These are phyloP conservation scores for Sugiyamaella neomexicana DNA, from an alignment of 1,139 yeast species.

Conservation along the genomic window DNA sequence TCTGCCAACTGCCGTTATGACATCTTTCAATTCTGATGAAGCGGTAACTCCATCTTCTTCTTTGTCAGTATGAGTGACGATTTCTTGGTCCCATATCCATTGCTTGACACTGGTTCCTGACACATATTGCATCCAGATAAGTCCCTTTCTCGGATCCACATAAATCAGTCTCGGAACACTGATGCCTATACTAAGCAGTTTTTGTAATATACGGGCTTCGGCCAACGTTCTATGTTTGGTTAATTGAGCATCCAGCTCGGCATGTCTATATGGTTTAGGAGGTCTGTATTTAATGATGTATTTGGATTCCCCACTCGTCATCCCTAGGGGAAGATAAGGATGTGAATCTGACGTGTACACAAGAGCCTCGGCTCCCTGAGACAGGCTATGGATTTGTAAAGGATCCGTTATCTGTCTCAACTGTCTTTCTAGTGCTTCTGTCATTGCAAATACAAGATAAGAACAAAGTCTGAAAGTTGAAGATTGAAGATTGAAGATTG, in stretches of 20 bases:
- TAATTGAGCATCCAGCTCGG: constrained; percentile 69
- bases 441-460: too few species aligned
- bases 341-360: constrained; percentile 66
- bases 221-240: constrained; percentile 80
- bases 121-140: constrained; percentile 85
- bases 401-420: constrained; percentile 48
- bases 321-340: constrained; percentile 55
- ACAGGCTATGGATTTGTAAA: constrained; percentile 45
- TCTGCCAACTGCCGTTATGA: constrained; percentile 54
- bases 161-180: constrained; percentile 68
- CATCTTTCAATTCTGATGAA: constrained; percentile 30
- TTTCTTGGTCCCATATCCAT: constrained; percentile 43
- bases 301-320: constrained; percentile 25
- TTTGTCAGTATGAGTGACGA: constrained; percentile 6
- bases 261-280: constrained; percentile 84
- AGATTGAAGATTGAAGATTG: too few species aligned
- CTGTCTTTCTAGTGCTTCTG: constrained; percentile 38
- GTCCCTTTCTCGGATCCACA: constrained; percentile 73
- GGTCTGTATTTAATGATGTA: constrained; percentile 86
- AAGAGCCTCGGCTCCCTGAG: constrained; percentile 97
- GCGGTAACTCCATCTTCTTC: not conserved
- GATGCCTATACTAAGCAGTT: constrained; percentile 56
- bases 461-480: too few species aligned
- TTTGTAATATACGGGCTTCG: constrained; percentile 76
- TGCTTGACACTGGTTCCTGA: constrained; percentile 45